phyloP scores from a whole-genome alignment of 2,329 filamentous ascomycete genomes.

The Penicillium frequentans region DNA sequence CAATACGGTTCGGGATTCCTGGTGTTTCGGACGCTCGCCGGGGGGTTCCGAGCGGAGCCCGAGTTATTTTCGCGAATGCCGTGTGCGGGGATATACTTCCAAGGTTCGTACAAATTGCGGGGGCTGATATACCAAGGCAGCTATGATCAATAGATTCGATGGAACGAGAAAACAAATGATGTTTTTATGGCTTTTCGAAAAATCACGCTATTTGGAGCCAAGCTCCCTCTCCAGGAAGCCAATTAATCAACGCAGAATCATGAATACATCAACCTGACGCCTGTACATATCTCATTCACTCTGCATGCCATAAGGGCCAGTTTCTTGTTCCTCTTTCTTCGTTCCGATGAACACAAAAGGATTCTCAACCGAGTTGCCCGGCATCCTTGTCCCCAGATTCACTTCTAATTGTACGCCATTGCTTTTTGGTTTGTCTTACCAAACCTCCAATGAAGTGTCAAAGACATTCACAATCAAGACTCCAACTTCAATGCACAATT shows the following conservation, averaged over 20 bases:
- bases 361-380: not conserved
- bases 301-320: not conserved
- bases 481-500: not conserved
- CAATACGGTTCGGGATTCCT: conserved; percentile 14
- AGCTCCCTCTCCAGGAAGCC: not conserved
- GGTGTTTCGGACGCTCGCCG: conserved; percentile 17
- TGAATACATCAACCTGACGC: not conserved
- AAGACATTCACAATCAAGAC: not conserved
- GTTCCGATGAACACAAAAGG: not conserved
- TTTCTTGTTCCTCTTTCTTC: not conserved
- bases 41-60: conserved; percentile 14
- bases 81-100: not conserved
- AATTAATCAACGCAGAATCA: not conserved
- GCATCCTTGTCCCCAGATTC: not conserved
- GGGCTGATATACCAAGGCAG: not conserved
- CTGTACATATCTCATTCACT: not conserved
- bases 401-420: not conserved
- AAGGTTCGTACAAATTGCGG: conserved; percentile 8
- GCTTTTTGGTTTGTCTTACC: not conserved
- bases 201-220: not conserved
- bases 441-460: not conserved
- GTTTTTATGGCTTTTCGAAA: not conserved
- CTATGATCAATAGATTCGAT: not conserved
- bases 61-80: conserved; percentile 22
- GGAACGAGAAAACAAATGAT: not conserved